These are phyloP conservation scores for Leishmania turanica DNA, from an alignment of 208 protist species.

Conservation along the genomic window DNA sequence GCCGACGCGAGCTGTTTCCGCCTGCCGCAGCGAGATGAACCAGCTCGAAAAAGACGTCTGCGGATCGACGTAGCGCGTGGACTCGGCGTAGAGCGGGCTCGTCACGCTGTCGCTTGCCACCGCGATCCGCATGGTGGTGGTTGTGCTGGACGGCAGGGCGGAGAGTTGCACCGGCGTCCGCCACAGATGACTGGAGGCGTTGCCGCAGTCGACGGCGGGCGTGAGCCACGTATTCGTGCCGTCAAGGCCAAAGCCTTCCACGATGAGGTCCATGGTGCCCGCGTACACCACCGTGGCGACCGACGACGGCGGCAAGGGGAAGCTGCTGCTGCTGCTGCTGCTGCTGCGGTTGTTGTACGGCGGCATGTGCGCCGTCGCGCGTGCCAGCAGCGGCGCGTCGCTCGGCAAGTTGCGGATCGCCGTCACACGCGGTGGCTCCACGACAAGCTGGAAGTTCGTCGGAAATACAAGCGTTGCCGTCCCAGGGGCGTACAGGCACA, in stretches of 20 bases:
- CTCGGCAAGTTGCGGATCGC: constrained; percentile 43
- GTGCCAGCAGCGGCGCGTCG: constrained; percentile 29
- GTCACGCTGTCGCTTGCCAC: not conserved
- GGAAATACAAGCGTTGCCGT: constrained; percentile 52
- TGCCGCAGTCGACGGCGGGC: constrained; percentile 67
- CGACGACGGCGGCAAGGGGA: constrained; percentile 1
- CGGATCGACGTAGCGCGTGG: constrained; percentile 60
- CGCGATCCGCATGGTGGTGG: constrained; percentile 15
- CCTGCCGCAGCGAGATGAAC: constrained; percentile 55
- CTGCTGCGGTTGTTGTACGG: not conserved
- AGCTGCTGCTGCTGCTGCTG: not conserved
- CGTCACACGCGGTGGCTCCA: constrained; percentile 45
- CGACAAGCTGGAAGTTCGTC: constrained; percentile 56
- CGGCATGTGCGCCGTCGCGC: constrained; percentile 14
- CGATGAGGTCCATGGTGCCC: constrained; percentile 60
- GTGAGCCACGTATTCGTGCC: constrained; percentile 51
- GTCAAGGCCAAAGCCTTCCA: constrained; percentile 70
- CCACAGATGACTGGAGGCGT: constrained; percentile 75
- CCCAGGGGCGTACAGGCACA: constrained; percentile 72
- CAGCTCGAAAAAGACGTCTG: constrained; percentile 62
- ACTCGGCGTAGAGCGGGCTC: constrained; percentile 23
- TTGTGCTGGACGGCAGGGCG: constrained; percentile 45
- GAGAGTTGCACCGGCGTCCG: constrained; percentile 48
- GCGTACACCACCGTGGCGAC: constrained; percentile 55
- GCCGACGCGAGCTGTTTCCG: constrained; percentile 56